Evolutionary conservation across 1,284 basidiomycete species (phyloP).

Genomic region (Fomitiporia mediterranea): DNA sequence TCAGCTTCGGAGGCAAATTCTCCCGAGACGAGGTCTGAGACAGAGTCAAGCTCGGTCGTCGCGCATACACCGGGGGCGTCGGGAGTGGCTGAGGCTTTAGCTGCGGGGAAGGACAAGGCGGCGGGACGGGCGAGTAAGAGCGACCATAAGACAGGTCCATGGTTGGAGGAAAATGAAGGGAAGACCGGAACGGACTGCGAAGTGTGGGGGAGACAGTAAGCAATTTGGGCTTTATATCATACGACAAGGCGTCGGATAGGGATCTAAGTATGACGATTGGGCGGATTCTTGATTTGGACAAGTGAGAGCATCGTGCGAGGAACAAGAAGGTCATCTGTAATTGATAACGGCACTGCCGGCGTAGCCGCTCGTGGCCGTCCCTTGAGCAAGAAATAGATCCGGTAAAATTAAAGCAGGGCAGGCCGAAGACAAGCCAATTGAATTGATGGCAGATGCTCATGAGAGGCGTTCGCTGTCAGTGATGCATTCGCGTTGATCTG

Average conservation of each 20-base stretch:
- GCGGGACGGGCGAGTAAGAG: slow-evolving; percentile 18
- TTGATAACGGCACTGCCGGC: slow-evolving; percentile 11
- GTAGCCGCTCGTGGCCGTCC: not conserved
- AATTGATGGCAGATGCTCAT: not conserved
- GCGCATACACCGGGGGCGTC: slow-evolving; percentile 12
- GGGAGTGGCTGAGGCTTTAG: slow-evolving; percentile 16
- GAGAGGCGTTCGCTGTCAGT: no score
- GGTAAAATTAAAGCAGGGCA: not conserved
- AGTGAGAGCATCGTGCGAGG: slow-evolving; percentile 13
- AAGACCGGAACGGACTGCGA: not conserved
- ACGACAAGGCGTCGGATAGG: slow-evolving; percentile 3
- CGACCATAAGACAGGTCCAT: slow-evolving; percentile 13
- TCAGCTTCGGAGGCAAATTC: slow-evolving; percentile 3
- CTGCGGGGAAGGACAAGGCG: slow-evolving; percentile 17
- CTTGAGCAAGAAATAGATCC: slow-evolving; percentile 1
- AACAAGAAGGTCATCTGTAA: slow-evolving; percentile 10
- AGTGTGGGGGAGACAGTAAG: not conserved
- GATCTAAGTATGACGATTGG: slow-evolving; percentile 10
- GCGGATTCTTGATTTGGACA: slow-evolving; percentile 4
- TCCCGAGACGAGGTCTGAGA: slow-evolving; percentile 2
- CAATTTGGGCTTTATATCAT: slow-evolving; percentile 13
- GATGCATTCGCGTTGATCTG: no score
- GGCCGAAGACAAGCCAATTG: not conserved
- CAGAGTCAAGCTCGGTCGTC: slow-evolving; percentile 8
- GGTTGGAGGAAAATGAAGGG: not conserved